Evolutionary conservation across 257 asterid species (phyloP), one percentile per base, ranked within the genome.

Genomic region (Rehmannia glutinosa): DNA sequence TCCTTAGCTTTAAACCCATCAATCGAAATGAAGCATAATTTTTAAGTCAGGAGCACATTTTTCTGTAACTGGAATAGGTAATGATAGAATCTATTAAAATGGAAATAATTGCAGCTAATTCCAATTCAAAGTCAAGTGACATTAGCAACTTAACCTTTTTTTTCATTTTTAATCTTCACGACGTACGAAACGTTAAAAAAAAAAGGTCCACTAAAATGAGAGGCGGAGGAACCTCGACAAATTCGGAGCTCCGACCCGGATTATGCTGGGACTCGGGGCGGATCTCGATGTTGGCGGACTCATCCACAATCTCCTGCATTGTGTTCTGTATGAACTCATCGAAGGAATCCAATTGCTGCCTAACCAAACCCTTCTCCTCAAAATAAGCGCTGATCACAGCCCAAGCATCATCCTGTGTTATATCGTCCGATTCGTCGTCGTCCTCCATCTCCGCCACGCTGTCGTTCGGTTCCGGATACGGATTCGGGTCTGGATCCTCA

Each of bases 221-320:
- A n/a, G n/a, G n/a, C n/a, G n/a, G n/a, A 0, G 20, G 53, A 30
- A 78, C 86, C 86, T 81, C 86, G 12, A 68, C 78, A 5, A 74
- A 81, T 0, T 84, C 87, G 47, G 83, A 72, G 69, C 63, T 77
- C 46, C 78, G 80, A 42, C 72, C 78, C 0, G 85, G 83, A 45
- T 80, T 75, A 51, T 83, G 88, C 63, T 80, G 83, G 0, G 80
- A 30, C 39, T 83, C 88, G 42, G 83, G 88, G 0, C 88, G 83
- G 68, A 83, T 80, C 82, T 83, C 88, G 7, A 83, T 77, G 66
- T 77, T 72, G 24, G 85, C 73, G 38, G 88, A 74, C 67, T 83
- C 85, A 27, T 83, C 88, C 1, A 83, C 88, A 32, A 83, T 83
- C 33, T 83, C 88, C 75, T 83, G 88, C 88, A 83, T 83, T 4